Conservation (phyloP, 257 asterid species). For the Forsythia viridissima region DNA sequence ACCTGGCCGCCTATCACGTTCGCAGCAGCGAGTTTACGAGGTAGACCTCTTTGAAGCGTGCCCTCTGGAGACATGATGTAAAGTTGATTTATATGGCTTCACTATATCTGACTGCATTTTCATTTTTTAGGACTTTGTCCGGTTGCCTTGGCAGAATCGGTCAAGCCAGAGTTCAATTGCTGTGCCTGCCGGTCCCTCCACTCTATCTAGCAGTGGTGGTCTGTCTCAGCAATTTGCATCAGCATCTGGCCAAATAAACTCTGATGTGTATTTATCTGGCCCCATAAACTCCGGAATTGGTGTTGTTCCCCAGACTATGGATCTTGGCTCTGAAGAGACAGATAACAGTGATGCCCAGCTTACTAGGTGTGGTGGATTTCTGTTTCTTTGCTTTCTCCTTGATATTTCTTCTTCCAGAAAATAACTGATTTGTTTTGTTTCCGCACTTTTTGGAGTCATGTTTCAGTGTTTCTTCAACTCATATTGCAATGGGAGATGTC, state of each 20-base stretch:
- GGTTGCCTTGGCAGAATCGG: slow-evolving; percentile 91
- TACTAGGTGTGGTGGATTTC: slow-evolving; percentile 50
- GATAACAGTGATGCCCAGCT: slow-evolving; percentile 56
- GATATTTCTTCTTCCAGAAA: background rate
- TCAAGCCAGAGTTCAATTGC: slow-evolving; percentile 73
- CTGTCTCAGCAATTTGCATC: slow-evolving; percentile 57
- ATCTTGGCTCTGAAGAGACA: slow-evolving; percentile 56
- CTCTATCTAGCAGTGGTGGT: slow-evolving; percentile 53
- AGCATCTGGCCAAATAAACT: slow-evolving; percentile 55
- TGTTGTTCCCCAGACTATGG: slow-evolving; percentile 60
- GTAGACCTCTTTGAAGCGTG: slow-evolving; percentile 36
- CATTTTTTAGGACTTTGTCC: slow-evolving; percentile 77
- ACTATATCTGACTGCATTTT: slow-evolving; percentile 20
- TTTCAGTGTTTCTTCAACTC: slow-evolving; percentile 62
- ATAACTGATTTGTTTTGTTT: slow-evolving; percentile 4
- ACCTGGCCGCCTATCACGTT: slow-evolving; percentile 86
- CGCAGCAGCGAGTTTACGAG: slow-evolving; percentile 98
- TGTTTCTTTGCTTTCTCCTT: background rate
- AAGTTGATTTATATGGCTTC: slow-evolving; percentile 9
- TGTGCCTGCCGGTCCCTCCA: slow-evolving; percentile 67
- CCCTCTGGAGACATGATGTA: slow-evolving; percentile 7
- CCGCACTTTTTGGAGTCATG: slow-evolving; percentile 7
- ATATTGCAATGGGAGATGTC: slow-evolving; percentile 53
- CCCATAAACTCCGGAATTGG: slow-evolving; percentile 53
- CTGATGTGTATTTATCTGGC: slow-evolving; percentile 60